phyloP scores from a whole-genome alignment of 2,329 filamentous ascomycete species.

The Penicillium sp. region DNA sequence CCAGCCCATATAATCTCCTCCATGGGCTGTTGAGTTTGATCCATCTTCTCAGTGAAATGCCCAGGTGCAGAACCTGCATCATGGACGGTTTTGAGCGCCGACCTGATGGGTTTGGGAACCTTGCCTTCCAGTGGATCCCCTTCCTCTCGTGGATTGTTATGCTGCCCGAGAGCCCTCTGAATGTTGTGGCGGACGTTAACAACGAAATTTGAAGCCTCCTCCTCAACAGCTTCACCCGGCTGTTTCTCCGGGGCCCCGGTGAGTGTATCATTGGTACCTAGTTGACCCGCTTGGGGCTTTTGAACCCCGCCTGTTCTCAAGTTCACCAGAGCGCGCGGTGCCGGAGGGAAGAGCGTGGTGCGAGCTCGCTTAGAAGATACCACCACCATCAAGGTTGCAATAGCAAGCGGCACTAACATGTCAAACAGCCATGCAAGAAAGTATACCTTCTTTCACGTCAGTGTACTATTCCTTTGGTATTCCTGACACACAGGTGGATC shows the following conservation, averaged over 20 bases:
- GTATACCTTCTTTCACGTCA: neutral
- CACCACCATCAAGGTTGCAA: neutral
- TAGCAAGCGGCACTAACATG: neutral
- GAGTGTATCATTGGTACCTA: neutral
- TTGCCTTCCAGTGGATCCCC: neutral
- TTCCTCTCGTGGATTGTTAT: neutral
- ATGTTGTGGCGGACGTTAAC: neutral
- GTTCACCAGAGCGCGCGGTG: conserved; percentile 1
- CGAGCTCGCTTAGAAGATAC: neutral
- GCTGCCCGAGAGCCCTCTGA: neutral
- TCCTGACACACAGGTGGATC: neutral
- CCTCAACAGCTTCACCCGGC: neutral
- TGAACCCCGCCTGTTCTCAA: neutral
- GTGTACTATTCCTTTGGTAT: neutral
- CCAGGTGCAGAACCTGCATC: neutral
- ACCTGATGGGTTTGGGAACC: neutral
- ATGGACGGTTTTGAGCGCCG: neutral
- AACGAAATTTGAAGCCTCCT: neutral
- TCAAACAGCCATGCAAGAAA: neutral
- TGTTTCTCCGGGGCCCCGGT: neutral
- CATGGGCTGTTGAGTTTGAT: neutral
- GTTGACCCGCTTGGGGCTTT: neutral
- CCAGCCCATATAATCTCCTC: neutral
- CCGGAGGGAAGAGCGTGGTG: neutral
- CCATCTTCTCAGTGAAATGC: neutral